phyloP scores from a whole-genome alignment of 2,329 filamentous ascomycete species.

The Colletotrichum tamarilloi region DNA sequence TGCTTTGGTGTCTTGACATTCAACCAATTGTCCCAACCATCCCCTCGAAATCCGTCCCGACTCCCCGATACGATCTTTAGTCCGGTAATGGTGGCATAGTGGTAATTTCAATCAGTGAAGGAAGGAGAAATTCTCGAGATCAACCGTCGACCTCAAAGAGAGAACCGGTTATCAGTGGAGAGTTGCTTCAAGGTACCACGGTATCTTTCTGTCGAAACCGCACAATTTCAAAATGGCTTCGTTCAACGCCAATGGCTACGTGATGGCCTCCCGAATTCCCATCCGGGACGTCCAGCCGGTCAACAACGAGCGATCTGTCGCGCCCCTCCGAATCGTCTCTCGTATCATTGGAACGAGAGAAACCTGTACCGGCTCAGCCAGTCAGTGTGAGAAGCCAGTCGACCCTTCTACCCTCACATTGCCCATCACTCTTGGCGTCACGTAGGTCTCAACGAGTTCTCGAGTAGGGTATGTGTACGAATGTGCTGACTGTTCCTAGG shows the following conservation, averaged over 20 bases:
- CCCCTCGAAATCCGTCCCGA: background rate
- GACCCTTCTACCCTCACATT: conserved; percentile 67
- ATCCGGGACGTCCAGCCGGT: conserved; percentile 35
- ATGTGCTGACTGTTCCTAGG: conserved; percentile 57
- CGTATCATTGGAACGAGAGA: conserved; percentile 34
- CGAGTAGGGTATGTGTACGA: background rate
- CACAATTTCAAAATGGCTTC: conserved; percentile 21
- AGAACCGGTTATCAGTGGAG: conserved; percentile 17
- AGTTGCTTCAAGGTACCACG: background rate
- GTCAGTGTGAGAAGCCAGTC: conserved; percentile 70
- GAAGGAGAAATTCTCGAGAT: conserved; percentile 21
- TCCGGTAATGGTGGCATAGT: conserved; percentile 28
- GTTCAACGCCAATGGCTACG: conserved; percentile 38
- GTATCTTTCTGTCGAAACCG: background rate
- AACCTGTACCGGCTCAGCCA: conserved; percentile 39
- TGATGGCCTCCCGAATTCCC: conserved; percentile 42
- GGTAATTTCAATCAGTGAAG: conserved; percentile 16
- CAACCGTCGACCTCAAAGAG: background rate
- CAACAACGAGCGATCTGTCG: conserved; percentile 1
- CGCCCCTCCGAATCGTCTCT: conserved; percentile 32
- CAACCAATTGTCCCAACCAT: too few species aligned
- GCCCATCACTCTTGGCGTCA: conserved; percentile 75
- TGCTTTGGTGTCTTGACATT: background rate
- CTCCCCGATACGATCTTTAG: background rate
- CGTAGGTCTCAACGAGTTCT: conserved; percentile 66